phyloP scores from a whole-genome alignment of 352 stramenopile species.

The Lagenidium sp. region DNA sequence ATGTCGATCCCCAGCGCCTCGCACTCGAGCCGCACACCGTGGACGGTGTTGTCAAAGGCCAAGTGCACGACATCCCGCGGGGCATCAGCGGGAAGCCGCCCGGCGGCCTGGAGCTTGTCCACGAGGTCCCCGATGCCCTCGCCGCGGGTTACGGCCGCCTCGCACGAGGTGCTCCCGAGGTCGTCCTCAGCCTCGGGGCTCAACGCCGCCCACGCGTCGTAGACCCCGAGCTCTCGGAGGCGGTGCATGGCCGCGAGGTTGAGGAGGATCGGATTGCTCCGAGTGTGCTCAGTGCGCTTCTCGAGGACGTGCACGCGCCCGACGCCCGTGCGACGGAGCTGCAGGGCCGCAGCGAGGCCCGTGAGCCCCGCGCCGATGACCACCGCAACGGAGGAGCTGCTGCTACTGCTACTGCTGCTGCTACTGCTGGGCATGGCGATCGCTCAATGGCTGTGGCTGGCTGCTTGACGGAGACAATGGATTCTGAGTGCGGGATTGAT shows the following conservation, averaged over 20 bases:
- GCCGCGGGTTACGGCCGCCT: slow-evolving; percentile 14
- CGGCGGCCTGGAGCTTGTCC: slow-evolving; percentile 7
- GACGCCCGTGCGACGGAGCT: slow-evolving; percentile 12
- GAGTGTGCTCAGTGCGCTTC: slow-evolving; percentile 9
- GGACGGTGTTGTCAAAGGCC: slow-evolving; percentile 4
- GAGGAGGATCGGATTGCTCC: slow-evolving; percentile 15
- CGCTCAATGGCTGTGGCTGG: too few relatives aligned
- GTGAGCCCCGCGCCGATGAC: slow-evolving; percentile 18
- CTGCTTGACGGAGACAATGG: too few relatives aligned
- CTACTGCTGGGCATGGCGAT: too few relatives aligned
- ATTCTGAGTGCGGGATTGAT: too few relatives aligned
- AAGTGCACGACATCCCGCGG: slow-evolving; percentile 12
- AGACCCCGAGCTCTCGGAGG: slow-evolving; percentile 15
- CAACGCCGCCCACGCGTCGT: slow-evolving; percentile 12
- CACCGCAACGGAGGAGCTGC: slow-evolving; percentile 6
- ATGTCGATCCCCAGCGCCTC: slow-evolving; percentile 4
- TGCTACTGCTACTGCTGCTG: too few relatives aligned
- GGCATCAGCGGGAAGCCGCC: slow-evolving; percentile 7
- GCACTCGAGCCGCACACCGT: slow-evolving; percentile 7
- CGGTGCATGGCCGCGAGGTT: slow-evolving; percentile 10
- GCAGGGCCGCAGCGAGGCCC: slow-evolving; percentile 14
- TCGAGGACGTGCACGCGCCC: slow-evolving; percentile 12
- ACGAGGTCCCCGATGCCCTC: slow-evolving; percentile 14
- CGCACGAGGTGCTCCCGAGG: background rate
- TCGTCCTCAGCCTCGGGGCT: slow-evolving; percentile 1